A percentile compares a stretch with the other conserved stretches of the same genome.
phyloP scores from a whole-genome alignment of 495 filamentous ascomycete species.

The Penicillium longicatenatum region DNA sequence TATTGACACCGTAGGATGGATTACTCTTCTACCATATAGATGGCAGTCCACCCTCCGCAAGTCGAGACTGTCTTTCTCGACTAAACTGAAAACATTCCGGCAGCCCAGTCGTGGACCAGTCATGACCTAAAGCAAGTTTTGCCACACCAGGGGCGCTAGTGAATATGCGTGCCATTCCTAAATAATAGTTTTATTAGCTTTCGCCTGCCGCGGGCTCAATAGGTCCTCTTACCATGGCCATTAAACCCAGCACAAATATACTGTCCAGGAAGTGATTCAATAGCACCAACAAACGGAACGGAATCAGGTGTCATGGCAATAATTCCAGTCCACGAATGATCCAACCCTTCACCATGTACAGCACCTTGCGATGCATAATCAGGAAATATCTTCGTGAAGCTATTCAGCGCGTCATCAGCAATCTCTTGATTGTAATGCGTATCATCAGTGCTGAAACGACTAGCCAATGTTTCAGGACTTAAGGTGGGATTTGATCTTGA shows the following conservation, averaged over 20 bases:
- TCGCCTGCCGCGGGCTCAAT: too few species aligned
- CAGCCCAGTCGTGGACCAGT: slow-evolving; percentile 29
- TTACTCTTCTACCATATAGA: slow-evolving; percentile 24
- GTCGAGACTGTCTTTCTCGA: slow-evolving; percentile 16
- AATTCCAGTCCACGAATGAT: slow-evolving; percentile 37
- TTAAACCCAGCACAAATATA: slow-evolving; percentile 40
- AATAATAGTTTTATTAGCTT: background rate
- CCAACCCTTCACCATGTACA: slow-evolving; percentile 31
- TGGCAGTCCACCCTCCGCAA: slow-evolving; percentile 21
- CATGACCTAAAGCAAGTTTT: slow-evolving; percentile 24
- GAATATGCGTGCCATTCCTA: slow-evolving; percentile 39
- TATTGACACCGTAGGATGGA: background rate
- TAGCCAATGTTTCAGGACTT: slow-evolving; percentile 20
- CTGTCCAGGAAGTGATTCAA: slow-evolving; percentile 30
- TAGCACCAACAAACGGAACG: slow-evolving; percentile 34
- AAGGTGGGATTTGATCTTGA: slow-evolving; percentile 32
- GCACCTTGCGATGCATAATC: background rate
- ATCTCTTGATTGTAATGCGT: slow-evolving; percentile 29
- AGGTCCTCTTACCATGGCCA: slow-evolving; percentile 29
- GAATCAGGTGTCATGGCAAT: slow-evolving; percentile 38
- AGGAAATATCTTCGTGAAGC: slow-evolving; percentile 26
- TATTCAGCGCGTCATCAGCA: slow-evolving; percentile 25
- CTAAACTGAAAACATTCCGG: slow-evolving; percentile 35
- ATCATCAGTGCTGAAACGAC: slow-evolving; percentile 31
- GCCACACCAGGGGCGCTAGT: slow-evolving; percentile 33